These are phyloP conservation scores for Jaltomata sinuosa DNA, from an alignment of 257 asterid species.

Conservation along the genomic window DNA sequence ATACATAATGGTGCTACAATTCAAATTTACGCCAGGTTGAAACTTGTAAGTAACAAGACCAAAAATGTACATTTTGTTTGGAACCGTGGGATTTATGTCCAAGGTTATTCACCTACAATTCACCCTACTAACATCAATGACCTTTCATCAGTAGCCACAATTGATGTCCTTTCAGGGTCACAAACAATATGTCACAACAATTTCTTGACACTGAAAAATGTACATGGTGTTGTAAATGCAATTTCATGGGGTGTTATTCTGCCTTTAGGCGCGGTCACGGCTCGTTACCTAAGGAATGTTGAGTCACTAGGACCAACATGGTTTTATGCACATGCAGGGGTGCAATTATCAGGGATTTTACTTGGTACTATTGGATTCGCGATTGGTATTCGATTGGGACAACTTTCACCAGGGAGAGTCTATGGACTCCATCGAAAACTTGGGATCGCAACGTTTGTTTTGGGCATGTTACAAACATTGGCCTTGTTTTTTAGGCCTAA, in stretches of 20 bases:
- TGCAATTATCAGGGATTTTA: constrained; percentile 49
- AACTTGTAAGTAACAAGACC: constrained; percentile 51
- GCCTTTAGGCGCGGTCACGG: constrained; percentile 61
- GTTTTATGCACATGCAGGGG: constrained; percentile 80
- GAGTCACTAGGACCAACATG: constrained; percentile 54
- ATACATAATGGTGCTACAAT: constrained; percentile 64
- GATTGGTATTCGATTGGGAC: constrained; percentile 62
- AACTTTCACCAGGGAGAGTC: constrained; percentile 55
- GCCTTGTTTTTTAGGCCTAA: constrained; percentile 79
- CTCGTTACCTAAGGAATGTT: constrained; percentile 61
- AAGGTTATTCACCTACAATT: constrained; percentile 90
- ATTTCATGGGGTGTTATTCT: constrained; percentile 77
- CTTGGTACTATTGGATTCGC: constrained; percentile 74
- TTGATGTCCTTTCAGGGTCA: constrained; percentile 57
- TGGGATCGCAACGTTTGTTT: constrained; percentile 56
- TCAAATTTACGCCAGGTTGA: constrained; percentile 54
- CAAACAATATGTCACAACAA: constrained; percentile 22
- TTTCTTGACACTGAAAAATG: constrained; percentile 31
- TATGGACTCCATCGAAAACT: constrained; percentile 71
- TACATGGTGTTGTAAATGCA: constrained; percentile 57
- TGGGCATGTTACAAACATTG: constrained; percentile 81
- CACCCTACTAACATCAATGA: constrained; percentile 59
- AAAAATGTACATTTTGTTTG: constrained; percentile 54
- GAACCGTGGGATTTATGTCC: constrained; percentile 86
- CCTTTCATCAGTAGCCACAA: constrained; percentile 55